Evolutionary conservation across 2,329 filamentous ascomycete species (phyloP).

Genomic region (Sarocladium oryzae): DNA sequence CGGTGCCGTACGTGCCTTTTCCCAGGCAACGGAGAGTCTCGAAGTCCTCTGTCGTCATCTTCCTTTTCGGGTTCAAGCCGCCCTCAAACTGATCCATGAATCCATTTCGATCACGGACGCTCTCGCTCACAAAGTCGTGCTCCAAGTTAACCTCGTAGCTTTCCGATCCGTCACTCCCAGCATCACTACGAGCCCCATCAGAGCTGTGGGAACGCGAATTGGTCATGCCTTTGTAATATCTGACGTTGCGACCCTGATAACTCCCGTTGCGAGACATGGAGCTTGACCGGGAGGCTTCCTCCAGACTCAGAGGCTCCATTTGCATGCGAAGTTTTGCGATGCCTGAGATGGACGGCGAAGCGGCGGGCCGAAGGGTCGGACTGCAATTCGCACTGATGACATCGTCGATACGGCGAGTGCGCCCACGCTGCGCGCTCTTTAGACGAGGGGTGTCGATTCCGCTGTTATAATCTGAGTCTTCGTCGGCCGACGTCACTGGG

Average conservation of each 20-base stretch:
- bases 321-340: constrained; percentile 79
- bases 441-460: constrained; percentile 29
- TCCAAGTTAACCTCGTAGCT: constrained; percentile 83
- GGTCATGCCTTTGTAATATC: constrained; percentile 8
- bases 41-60: constrained; percentile 91
- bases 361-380: constrained; percentile 44
- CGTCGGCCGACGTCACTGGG: constrained; percentile 48
- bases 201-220: constrained; percentile 51
- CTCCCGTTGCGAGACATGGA: constrained; percentile 50
- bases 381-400: constrained; percentile 59
- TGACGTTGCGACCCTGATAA: constrained; percentile 16
- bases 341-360: constrained; percentile 56
- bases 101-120: constrained; percentile 36
- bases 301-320: constrained; percentile 70
- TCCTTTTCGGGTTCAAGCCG: constrained; percentile 53
- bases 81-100: constrained; percentile 45
- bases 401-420: constrained; percentile 40
- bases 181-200: constrained; percentile 46
- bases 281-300: constrained; percentile 46
- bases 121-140: constrained; percentile 74
- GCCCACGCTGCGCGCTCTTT: constrained; percentile 31
- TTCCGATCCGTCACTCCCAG: constrained; percentile 58
- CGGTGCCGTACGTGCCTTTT: constrained; percentile 93
- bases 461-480: constrained; percentile 46
- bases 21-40: constrained; percentile 86